phyloP scores from a whole-genome alignment of 768 basidiomycete species.

The Agrocybe chaxingu region DNA sequence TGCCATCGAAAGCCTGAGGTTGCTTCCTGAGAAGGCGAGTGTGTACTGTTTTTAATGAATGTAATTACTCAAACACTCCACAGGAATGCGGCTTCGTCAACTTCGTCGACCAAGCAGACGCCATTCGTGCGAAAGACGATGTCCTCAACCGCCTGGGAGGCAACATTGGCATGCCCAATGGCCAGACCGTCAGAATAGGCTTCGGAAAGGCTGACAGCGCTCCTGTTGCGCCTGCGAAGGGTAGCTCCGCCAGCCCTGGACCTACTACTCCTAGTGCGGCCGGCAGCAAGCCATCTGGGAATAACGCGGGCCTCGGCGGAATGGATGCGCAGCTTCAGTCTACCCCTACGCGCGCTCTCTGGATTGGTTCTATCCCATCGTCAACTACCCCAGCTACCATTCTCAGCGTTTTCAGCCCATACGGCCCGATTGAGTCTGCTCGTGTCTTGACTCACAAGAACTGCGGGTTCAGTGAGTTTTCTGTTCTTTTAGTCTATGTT shows the following conservation, averaged over 20 bases:
- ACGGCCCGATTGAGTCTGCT: conserved; percentile 96
- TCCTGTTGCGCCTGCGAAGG: conserved; percentile 85
- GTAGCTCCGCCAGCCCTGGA: conserved; percentile 59
- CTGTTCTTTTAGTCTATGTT: conserved; percentile 5
- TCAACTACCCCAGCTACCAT: conserved; percentile 94
- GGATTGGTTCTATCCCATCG: conserved; percentile 97
- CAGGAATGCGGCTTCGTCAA: conserved; percentile 99
- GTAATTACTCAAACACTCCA: not conserved
- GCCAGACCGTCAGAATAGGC: conserved; percentile 94
- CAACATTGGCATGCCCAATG: conserved; percentile 91
- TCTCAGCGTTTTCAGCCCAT: conserved; percentile 94
- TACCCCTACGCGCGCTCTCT: conserved; percentile 90
- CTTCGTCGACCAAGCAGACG: conserved; percentile 92
- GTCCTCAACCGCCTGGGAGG: conserved; percentile 94
- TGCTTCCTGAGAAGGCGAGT: conserved; percentile 92
- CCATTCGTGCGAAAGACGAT: conserved; percentile 97
- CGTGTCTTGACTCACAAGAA: conserved; percentile 96
- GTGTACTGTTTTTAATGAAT: conserved; percentile 6
- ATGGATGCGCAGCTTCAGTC: conserved; percentile 88
- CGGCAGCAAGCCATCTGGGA: conserved; percentile 41
- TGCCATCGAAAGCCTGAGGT: conserved; percentile 90
- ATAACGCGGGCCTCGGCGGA: conserved; percentile 55
- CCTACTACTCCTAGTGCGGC: conserved; percentile 58
- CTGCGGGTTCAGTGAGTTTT: conserved; percentile 79
- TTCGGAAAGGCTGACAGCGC: conserved; percentile 98